Conservation (phyloP, 768 basidiomycete genomes). For the Russula olivacea region DNA sequence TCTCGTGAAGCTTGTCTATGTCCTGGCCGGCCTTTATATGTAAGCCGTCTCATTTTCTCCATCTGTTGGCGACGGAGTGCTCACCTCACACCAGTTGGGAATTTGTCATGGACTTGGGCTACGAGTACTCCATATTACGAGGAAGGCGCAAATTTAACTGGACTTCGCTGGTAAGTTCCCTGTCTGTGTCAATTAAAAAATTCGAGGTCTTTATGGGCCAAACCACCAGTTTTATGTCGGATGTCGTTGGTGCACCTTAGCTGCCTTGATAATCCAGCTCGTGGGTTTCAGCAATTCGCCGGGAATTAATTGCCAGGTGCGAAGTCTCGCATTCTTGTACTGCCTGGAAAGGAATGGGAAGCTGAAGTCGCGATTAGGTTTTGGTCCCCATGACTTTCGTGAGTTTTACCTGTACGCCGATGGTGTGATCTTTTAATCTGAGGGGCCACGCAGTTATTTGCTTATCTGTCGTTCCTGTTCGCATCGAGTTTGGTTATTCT, state of each 20-base stretch:
- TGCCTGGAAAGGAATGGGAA: background rate
- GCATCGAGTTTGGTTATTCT: conserved; percentile 15
- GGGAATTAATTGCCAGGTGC: conserved; percentile 7
- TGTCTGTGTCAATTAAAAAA: background rate
- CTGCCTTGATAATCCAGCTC: background rate
- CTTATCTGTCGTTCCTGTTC: background rate
- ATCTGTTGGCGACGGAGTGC: background rate
- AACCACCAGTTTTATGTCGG: conserved; percentile 10
- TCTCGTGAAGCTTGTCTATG: conserved; percentile 5
- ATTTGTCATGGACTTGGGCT: background rate
- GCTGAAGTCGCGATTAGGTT: background rate
- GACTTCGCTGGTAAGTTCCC: background rate
- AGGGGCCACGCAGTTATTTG: background rate
- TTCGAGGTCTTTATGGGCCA: background rate
- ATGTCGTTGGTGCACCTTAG: conserved; percentile 5
- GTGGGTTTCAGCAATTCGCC: background rate
- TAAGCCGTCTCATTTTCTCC: background rate
- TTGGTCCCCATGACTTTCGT: background rate
- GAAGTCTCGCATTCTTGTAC: background rate
- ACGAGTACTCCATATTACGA: background rate
- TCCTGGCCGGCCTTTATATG: conserved; percentile 11
- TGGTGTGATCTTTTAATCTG: background rate
- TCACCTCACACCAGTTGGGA: conserved; percentile 14
- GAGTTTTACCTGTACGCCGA: background rate
- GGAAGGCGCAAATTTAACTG: background rate